Evolutionary conservation across 805 yeast genomes (phyloP), one percentile per base, ranked within the genome.

Genomic region (Yarrowia sp.): DNA sequence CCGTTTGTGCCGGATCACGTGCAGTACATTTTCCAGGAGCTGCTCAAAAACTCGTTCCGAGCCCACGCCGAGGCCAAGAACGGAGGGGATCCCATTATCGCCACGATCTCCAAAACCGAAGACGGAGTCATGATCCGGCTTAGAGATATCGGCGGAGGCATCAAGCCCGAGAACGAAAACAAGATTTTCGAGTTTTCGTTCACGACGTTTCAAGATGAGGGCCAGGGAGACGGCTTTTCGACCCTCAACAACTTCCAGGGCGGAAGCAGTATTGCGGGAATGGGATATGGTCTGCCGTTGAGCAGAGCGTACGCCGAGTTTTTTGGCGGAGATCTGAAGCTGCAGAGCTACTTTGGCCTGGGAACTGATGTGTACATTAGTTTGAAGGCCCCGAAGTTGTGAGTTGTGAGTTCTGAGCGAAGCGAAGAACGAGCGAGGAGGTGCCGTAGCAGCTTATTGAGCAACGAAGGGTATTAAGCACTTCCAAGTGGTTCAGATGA

Each of bases 221-320:
- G 79, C 19, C 87, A 83, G 63, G 84, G 84, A 4, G 87, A 74
- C 68, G 78, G 77, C 66, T 67, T 78, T 72, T 63, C 71, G n/a
- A 84, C 88, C 0, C 73, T 85, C 62, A 87, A 87, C 68, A 82
- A 82, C 27, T 85, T 87, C 32, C 92, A 80, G 22, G 86, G 86
- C 1, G 87, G 88, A 1, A 78, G 79, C 46, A 79, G 80, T 21
- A 81, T 93, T 33, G 97, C 97, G 0, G 99, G 99, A 0, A 88
- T 94, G 88, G 98, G 98, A 0, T 93, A 90, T 71, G 99, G 99
- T 0, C 74, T 93, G 62, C 98, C 98, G 6, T 76, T 93, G 65
- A 88, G 92, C 64, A 77, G 83, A 67, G 87, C 90, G 0, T 88
- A 88, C 68, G 84, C 87, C 29, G 88, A 84, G 68, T 79, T 86